Percentiles rank a stretch among this genome's conserved stretches.
phyloP scores from a whole-genome alignment of 441 rosid species.

The Aquilaria agallochum region DNA sequence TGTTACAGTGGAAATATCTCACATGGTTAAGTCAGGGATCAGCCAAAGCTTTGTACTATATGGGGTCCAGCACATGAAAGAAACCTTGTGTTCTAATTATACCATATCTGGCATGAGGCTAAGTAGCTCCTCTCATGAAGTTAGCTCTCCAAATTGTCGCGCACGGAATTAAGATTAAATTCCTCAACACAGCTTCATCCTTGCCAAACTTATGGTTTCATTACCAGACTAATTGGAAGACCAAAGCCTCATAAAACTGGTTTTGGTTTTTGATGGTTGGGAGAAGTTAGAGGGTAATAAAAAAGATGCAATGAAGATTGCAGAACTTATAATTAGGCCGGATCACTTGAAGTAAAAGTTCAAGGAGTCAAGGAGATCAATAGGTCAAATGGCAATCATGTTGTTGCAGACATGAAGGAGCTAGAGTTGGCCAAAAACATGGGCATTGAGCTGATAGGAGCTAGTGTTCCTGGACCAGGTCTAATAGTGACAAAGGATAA shows the following conservation, averaged over 20 bases:
- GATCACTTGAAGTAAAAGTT: constrained; percentile 18
- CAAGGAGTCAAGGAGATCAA: constrained; percentile 13
- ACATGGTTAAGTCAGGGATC: no score
- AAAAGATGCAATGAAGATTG: constrained; percentile 3
- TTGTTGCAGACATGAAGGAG: constrained; percentile 23
- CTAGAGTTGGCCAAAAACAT: constrained; percentile 23
- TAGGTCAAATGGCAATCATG: constrained; percentile 10
- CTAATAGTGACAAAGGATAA: no score
- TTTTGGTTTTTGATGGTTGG: constrained; percentile 18
- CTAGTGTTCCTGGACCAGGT: constrained; percentile 13
- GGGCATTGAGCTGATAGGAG: constrained; percentile 12
- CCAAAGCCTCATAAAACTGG: constrained; percentile 8
- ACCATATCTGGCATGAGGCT: constrained; percentile 32
- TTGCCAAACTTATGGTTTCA: not conserved
- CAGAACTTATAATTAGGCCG: constrained; percentile 16
- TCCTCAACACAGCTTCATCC: constrained; percentile 10
- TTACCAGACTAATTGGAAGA: not conserved
- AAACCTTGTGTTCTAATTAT: constrained; percentile 18
- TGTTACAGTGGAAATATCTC: no score
- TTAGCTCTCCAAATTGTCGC: constrained; percentile 16
- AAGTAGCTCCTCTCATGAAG: constrained; percentile 31
- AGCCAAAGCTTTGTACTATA: no score
- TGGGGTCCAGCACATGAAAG: not conserved
- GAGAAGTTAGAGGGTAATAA: constrained; percentile 1
- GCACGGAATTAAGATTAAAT: constrained; percentile 20